These are phyloP conservation scores for Taxawa tesnikishii DNA, from an alignment of 2,329 filamentous ascomycete genomes.

Conservation along the genomic window DNA sequence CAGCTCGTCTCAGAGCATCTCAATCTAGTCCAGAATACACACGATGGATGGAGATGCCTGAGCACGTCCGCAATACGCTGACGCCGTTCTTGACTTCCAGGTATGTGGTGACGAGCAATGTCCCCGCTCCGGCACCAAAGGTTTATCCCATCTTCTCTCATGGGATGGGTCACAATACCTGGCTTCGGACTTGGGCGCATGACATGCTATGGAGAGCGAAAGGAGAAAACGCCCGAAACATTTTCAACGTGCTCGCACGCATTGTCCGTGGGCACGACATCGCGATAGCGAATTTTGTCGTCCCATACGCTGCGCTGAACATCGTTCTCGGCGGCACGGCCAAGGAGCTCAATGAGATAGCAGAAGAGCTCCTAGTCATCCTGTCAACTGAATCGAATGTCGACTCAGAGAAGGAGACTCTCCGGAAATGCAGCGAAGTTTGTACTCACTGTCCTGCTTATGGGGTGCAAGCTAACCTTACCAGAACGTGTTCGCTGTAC, in stretches of 20 bases:
- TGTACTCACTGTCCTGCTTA: slow-evolving; percentile 15
- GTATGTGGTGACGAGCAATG: slow-evolving; percentile 52
- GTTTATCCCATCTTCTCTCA: slow-evolving; percentile 67
- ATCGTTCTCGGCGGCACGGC: slow-evolving; percentile 63
- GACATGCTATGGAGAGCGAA: slow-evolving; percentile 72
- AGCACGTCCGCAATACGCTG: slow-evolving; percentile 66
- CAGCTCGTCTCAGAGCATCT: slow-evolving; percentile 37
- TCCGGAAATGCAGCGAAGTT: slow-evolving; percentile 80
- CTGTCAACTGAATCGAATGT: slow-evolving; percentile 51
- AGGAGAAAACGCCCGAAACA: slow-evolving; percentile 57
- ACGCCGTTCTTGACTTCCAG: slow-evolving; percentile 77
- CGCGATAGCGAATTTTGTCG: slow-evolving; percentile 72
- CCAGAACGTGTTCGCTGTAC: slow-evolving; percentile 74
- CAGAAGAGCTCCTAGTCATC: slow-evolving; percentile 62
- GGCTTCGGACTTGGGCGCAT: slow-evolving; percentile 69
- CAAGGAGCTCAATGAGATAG: slow-evolving; percentile 50
- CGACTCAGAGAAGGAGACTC: slow-evolving; percentile 53
- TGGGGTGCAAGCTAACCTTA: slow-evolving; percentile 10
- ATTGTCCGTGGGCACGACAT: slow-evolving; percentile 79
- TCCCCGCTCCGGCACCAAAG: slow-evolving; percentile 13
- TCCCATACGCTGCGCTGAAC: slow-evolving; percentile 80
- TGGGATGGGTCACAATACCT: slow-evolving; percentile 59
- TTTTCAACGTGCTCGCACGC: slow-evolving; percentile 72
- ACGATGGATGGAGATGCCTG: slow-evolving; percentile 69
- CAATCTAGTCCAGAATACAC: slow-evolving; percentile 51